Conservation (phyloP, 179 eudicot species). For the Amaranthus tricolor region DNA sequence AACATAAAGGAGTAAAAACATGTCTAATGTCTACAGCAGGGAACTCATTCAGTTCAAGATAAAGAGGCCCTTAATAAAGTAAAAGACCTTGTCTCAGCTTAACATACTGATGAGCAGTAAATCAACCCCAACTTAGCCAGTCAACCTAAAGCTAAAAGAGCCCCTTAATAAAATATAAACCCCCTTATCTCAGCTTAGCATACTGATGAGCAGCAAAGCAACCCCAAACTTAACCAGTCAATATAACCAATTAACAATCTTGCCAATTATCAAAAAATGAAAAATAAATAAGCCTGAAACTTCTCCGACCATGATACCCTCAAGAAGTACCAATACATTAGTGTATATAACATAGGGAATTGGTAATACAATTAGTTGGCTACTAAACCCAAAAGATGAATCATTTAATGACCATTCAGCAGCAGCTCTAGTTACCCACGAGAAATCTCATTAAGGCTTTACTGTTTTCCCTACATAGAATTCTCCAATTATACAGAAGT, state of each 20-base stretch:
- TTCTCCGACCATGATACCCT: too few species aligned
- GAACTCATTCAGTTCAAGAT: not conserved
- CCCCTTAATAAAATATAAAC: not conserved
- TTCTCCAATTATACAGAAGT: not conserved
- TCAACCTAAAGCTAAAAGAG: not conserved
- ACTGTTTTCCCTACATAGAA: not conserved
- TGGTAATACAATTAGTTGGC: not conserved
- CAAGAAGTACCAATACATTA: not conserved
- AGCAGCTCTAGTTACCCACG: slow-evolving; percentile 1
- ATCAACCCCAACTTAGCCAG: not conserved
- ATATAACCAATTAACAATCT: not conserved
- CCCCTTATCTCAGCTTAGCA: too few species aligned
- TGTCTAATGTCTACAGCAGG: not conserved
- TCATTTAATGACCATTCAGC: not conserved
- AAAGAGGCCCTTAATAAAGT: not conserved
- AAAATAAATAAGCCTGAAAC: not conserved
- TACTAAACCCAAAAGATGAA: not conserved
- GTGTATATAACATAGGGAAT: not conserved
- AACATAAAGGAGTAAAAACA: not conserved
- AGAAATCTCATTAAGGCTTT: not conserved
- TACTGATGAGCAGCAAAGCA: not conserved
- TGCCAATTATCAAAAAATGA: not conserved
- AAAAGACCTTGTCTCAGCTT: too few species aligned
- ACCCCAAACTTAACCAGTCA: not conserved
- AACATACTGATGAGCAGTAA: not conserved